Conservation (phyloP, 179 eudicot species). For the Silene noctiflora region DNA sequence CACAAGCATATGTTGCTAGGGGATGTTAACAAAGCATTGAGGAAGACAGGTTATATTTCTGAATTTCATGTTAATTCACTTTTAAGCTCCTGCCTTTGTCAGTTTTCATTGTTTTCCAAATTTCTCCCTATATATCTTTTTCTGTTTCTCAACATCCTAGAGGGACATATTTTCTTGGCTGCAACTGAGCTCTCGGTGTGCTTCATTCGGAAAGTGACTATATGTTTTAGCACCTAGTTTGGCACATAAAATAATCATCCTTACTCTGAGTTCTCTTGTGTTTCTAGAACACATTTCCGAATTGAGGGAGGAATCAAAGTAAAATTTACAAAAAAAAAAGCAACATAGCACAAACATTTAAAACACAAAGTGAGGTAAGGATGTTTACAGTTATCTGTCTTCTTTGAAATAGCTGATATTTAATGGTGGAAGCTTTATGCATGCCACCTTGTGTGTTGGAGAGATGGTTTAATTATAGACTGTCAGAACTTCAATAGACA, state of each 20-base stretch:
- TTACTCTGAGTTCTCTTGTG: background rate
- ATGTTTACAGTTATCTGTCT: background rate
- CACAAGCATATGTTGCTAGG: conserved; percentile 59
- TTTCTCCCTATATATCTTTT: background rate
- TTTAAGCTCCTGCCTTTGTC: background rate
- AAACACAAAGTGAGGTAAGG: background rate
- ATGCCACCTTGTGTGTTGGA: background rate
- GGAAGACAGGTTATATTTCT: conserved; percentile 52
- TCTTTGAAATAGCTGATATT: background rate
- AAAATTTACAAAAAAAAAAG: background rate
- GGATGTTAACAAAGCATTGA: conserved; percentile 57
- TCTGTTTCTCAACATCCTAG: background rate
- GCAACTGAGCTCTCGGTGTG: too few species aligned
- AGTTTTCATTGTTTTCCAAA: conserved; percentile 1
- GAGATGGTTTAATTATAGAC: background rate
- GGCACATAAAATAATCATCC: too few species aligned
- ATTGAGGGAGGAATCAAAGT: background rate
- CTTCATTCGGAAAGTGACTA: too few species aligned
- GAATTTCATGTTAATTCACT: conserved; percentile 3
- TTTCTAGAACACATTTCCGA: background rate
- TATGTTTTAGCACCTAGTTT: too few species aligned
- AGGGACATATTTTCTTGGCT: too few species aligned
- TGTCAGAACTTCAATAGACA: background rate
- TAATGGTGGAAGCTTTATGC: background rate
- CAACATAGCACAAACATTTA: background rate